phyloP scores from a whole-genome alignment of 108 stramenopile genomes.

The Cyclotella sp. region DNA sequence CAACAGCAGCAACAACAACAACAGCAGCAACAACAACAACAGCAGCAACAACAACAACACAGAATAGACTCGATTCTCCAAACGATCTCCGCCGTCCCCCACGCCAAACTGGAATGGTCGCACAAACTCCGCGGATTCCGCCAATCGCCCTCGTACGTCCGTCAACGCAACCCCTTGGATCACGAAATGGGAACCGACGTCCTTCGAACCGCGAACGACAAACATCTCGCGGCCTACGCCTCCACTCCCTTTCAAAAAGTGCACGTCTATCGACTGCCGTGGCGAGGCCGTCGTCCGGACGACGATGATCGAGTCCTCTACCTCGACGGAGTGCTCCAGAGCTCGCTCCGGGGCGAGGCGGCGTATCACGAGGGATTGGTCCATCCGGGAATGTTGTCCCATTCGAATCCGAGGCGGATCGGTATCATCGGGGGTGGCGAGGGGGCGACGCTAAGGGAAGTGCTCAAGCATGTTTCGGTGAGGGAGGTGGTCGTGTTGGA shows the following conservation, averaged over 20 bases:
- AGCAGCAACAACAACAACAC: neutral
- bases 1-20: neutral
- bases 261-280: constrained; percentile 30
- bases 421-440: constrained; percentile 94
- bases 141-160: neutral
- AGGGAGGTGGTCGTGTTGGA: constrained; percentile 77
- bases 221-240: neutral
- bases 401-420: constrained; percentile 83
- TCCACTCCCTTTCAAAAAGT: constrained; percentile 36
- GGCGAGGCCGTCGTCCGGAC: neutral
- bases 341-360: constrained; percentile 65
- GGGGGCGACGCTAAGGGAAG: constrained; percentile 94
- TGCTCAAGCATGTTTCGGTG: constrained; percentile 86
- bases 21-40: neutral
- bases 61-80: neutral
- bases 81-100: neutral
- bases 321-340: constrained; percentile 76
- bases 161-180: constrained; percentile 5
- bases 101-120: neutral
- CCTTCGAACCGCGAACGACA: neutral
- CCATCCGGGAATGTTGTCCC: constrained; percentile 92
- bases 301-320: constrained; percentile 51
- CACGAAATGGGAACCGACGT: constrained; percentile 18
- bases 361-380: constrained; percentile 94
- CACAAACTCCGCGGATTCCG: constrained; percentile 36